These are phyloP conservation scores for Suhomyces chickasaworum DNA, from an alignment of 1,139 yeast genomes.

Conservation along the genomic window DNA sequence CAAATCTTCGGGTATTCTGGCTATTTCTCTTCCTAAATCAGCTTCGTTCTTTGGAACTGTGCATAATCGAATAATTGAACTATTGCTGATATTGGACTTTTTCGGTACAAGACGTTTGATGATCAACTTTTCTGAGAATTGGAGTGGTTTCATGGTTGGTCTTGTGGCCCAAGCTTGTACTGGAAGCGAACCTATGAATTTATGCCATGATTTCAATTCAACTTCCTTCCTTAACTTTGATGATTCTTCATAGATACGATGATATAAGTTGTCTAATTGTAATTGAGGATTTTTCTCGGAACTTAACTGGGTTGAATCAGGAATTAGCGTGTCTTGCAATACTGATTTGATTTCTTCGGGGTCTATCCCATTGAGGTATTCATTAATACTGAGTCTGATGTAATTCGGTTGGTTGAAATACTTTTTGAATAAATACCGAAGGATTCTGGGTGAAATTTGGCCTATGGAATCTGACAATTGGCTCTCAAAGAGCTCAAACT, in stretches of 20 bases:
- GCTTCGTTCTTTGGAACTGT: conserved; percentile 25
- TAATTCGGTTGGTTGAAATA: conserved; percentile 27
- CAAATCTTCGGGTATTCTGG: conserved; percentile 71
- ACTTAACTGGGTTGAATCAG: conserved; percentile 11
- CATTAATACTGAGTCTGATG: conserved; percentile 32
- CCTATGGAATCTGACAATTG: conserved; percentile 29
- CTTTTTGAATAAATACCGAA: conserved; percentile 26
- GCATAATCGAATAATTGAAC: conserved; percentile 37
- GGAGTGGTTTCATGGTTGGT: conserved; percentile 58
- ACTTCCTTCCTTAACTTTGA: conserved; percentile 19
- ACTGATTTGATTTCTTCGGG: conserved; percentile 15
- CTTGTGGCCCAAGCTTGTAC: conserved; percentile 85
- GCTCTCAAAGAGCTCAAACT: conserved; percentile 22
- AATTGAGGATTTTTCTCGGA: conserved; percentile 8
- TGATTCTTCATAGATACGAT: conserved; percentile 19
- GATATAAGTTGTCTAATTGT: conserved; percentile 17
- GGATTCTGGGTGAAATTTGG: conserved; percentile 18
- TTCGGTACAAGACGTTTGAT: conserved; percentile 40
- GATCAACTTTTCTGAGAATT: conserved; percentile 51
- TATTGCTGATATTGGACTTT: conserved; percentile 19
- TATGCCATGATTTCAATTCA: conserved; percentile 25
- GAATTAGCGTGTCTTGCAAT: conserved; percentile 2
- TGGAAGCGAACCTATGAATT: conserved; percentile 68
- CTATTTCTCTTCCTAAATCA: conserved; percentile 58
- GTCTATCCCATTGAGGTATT: conserved; percentile 27